A percentile compares a stretch with the other conserved stretches of the same genome.
Evolutionary conservation across 2,329 filamentous ascomycete species (phyloP).

Genomic region (Cyphellophora attinorum): DNA sequence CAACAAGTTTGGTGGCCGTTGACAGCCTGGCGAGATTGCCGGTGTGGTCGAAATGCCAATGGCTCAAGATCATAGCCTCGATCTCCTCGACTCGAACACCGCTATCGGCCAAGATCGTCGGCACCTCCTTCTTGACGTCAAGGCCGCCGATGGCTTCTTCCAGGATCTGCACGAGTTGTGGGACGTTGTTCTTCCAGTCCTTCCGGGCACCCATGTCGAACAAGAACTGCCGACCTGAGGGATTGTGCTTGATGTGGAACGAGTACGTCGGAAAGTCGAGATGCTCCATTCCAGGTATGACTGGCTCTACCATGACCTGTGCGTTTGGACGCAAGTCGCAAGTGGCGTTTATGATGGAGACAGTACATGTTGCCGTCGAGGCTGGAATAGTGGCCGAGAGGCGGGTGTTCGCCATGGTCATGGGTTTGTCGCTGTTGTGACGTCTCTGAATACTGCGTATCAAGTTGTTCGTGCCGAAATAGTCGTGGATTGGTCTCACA

Average conservation of each 20-base stretch:
- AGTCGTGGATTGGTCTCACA: too few species aligned
- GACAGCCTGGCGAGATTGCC: slow-evolving; percentile 20
- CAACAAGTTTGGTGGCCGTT: slow-evolving; percentile 15
- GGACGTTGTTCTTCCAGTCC: slow-evolving; percentile 17
- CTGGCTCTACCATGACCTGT: slow-evolving; percentile 18
- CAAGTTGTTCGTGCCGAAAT: too few species aligned
- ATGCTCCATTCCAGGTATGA: slow-evolving; percentile 21
- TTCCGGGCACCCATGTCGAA: slow-evolving; percentile 19
- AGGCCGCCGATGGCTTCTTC: slow-evolving; percentile 6
- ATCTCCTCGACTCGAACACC: slow-evolving; percentile 14
- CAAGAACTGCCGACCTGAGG: slow-evolving; percentile 7
- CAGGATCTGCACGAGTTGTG: slow-evolving; percentile 5
- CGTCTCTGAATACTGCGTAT: too few species aligned
- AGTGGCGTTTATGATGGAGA: slow-evolving; percentile 5
- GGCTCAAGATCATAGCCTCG: slow-evolving; percentile 21
- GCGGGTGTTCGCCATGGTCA: too few species aligned
- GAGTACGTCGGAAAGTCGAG: slow-evolving; percentile 9
- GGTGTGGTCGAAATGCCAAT: slow-evolving; percentile 23
- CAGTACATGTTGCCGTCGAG: too few species aligned
- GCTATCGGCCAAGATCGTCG: slow-evolving; percentile 18
- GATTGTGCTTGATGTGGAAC: slow-evolving; percentile 15
- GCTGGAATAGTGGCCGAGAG: too few species aligned
- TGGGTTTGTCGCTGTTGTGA: too few species aligned
- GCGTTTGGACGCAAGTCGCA: background rate
- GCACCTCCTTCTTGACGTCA: slow-evolving; percentile 18